Evolutionary conservation across 2,329 filamentous ascomycete genomes (phyloP).

Genomic region (Nannizziopsis barbatae): DNA sequence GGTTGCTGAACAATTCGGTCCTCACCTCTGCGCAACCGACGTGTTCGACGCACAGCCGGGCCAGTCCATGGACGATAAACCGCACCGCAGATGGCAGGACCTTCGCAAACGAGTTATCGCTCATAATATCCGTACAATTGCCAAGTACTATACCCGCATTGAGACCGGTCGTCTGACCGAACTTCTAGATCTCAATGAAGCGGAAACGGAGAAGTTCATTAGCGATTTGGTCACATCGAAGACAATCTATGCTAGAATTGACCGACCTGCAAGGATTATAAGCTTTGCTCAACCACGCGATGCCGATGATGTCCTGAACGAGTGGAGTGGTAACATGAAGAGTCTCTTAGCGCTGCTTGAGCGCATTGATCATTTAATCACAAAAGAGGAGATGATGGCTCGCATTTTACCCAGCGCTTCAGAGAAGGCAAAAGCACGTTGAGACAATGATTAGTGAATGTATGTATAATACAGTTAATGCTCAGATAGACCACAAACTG

Average conservation of each 20-base stretch:
- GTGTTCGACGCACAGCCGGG: conserved; percentile 61
- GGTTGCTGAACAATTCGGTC: conserved; percentile 76
- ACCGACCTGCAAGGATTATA: conserved; percentile 81
- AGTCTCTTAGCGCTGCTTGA: conserved; percentile 73
- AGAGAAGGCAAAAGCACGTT: conserved; percentile 32
- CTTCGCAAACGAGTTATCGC: conserved; percentile 97
- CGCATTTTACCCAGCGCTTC: conserved; percentile 60
- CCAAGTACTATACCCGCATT: conserved; percentile 98
- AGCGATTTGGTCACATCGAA: conserved; percentile 93
- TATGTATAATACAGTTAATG: conserved; percentile 6
- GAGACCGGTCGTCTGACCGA: conserved; percentile 81
- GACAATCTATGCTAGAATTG: conserved; percentile 96
- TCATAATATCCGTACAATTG: conserved; percentile 94
- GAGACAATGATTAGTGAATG: not conserved
- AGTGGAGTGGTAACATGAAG: conserved; percentile 99
- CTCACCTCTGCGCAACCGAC: conserved; percentile 77
- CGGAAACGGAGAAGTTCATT: conserved; percentile 98
- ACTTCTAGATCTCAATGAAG: conserved; percentile 80
- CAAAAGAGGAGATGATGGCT: conserved; percentile 99
- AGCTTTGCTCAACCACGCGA: conserved; percentile 91
- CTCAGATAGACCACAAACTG: not conserved
- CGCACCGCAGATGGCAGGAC: conserved; percentile 80
- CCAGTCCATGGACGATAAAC: conserved; percentile 59
- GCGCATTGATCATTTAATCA: conserved; percentile 94
- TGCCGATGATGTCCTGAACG: conserved; percentile 90